Conservation (phyloP, 805 yeast genomes). For the Nadsonia fulvescens region DNA sequence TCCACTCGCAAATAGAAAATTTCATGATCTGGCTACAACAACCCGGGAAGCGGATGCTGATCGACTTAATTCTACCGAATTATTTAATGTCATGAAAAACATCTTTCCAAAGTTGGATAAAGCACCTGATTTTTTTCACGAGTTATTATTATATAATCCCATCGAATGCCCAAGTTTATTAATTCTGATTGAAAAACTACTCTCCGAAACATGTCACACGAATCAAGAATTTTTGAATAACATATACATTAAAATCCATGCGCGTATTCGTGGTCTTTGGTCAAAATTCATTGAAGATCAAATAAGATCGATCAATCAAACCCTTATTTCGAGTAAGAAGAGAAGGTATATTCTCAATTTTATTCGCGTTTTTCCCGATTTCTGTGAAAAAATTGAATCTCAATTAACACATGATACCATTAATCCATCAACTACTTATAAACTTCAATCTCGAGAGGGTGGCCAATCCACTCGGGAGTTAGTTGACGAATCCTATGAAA, state of each 20-base stretch:
- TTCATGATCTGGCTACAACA: conserved; percentile 14
- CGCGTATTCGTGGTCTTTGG: conserved; percentile 40
- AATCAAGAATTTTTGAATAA: conserved; percentile 48
- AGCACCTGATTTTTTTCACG: no score
- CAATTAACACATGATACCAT: conserved; percentile 1
- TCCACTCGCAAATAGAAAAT: conserved; percentile 10
- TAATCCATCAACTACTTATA: no score
- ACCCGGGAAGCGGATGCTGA: conserved; percentile 27
- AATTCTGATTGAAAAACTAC: conserved; percentile 25
- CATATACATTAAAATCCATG: conserved; percentile 31
- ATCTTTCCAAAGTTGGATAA: conserved; percentile 26
- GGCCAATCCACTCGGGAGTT: conserved; percentile 12
- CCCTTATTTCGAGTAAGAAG: conserved; percentile 19
- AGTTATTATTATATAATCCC: conserved; percentile 21
- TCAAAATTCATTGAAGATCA: conserved; percentile 38
- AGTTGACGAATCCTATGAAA: conserved; percentile 17
- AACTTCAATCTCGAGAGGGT: no score
- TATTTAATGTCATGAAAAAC: conserved; percentile 26
- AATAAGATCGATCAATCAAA: conserved; percentile 25
- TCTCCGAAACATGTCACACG: conserved; percentile 24
- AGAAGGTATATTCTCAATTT: conserved; percentile 26
- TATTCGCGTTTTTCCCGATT: conserved; percentile 30
- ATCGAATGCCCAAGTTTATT: conserved; percentile 27
- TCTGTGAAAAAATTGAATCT: conserved; percentile 24
- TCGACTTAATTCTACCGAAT: conserved; percentile 28